phyloP scores from a whole-genome alignment of 345 rosid genomes.

The Moricandia arvensis region DNA sequence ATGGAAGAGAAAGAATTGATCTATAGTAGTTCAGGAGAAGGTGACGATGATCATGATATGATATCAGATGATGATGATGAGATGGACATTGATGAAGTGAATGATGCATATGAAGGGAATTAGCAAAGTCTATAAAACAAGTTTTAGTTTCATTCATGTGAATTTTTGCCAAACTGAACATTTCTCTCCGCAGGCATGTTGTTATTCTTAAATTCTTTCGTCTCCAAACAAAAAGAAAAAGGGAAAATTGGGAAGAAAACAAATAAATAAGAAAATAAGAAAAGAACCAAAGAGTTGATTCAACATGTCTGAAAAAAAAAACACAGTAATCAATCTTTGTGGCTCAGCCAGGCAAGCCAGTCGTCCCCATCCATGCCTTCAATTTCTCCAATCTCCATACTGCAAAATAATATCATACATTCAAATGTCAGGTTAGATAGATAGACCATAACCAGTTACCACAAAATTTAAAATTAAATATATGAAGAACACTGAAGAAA shows the following conservation, averaged over 20 bases:
- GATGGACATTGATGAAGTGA: conserved; percentile 51
- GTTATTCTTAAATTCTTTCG: conserved; percentile 18
- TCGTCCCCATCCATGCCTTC: conserved; percentile 84
- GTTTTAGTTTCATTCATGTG: conserved; percentile 17
- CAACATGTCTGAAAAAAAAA: conserved; percentile 38
- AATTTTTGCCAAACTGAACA: conserved; percentile 20
- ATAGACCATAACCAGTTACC: no score
- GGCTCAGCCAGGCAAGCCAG: conserved; percentile 70
- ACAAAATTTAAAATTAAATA: no score
- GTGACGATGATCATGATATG: conserved; percentile 38
- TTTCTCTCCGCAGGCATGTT: neutral
- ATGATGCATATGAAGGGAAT: conserved; percentile 27
- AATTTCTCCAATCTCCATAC: conserved; percentile 93
- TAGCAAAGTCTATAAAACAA: neutral
- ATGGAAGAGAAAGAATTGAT: conserved; percentile 44
- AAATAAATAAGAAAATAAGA: conserved; percentile 19
- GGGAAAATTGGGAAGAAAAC: conserved; percentile 13
- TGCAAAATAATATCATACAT: conserved; percentile 38
- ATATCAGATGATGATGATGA: conserved; percentile 26
- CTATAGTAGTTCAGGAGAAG: conserved; percentile 41
- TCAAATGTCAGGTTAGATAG: neutral
- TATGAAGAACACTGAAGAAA: neutral
- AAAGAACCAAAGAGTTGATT: conserved; percentile 58
- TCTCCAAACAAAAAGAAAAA: neutral
- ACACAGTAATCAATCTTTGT: conserved; percentile 61